Conservation (phyloP, 192 early-diverging fungal genomes). For the Obelidium mucronatum region DNA sequence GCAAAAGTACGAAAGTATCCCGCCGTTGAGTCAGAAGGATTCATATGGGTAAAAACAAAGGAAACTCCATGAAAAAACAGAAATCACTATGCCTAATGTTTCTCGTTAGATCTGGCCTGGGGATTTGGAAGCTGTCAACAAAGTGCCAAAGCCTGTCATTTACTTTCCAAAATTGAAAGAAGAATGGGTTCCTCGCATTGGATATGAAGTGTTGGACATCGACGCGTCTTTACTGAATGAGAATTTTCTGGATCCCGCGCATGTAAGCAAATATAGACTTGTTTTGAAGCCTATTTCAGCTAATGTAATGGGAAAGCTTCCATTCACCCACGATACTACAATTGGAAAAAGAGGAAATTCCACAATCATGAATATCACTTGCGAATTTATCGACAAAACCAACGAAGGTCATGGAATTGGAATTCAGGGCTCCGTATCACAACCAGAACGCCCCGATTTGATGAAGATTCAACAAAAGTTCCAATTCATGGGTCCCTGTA, state of each 20-base stretch:
- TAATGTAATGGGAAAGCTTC: constrained; percentile 27
- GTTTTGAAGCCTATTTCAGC: not conserved
- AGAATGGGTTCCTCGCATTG: constrained; percentile 23
- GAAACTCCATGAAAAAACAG: no score
- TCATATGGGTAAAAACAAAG: constrained; percentile 47
- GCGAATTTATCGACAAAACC: constrained; percentile 26
- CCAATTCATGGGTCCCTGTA: not conserved
- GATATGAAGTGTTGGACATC: constrained; percentile 49
- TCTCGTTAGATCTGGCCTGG: constrained; percentile 48
- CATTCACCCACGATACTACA: constrained; percentile 50
- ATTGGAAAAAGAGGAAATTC: constrained; percentile 43
- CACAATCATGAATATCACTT: constrained; percentile 38
- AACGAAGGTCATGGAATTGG: constrained; percentile 1
- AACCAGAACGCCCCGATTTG: constrained; percentile 21
- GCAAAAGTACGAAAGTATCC: constrained; percentile 47
- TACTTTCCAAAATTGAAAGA: constrained; percentile 25
- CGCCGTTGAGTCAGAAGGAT: constrained; percentile 34
- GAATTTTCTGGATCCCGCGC: constrained; percentile 52
- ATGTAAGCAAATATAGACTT: not conserved
- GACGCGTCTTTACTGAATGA: constrained; percentile 47
- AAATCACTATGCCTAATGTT: no score
- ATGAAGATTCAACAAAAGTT: constrained; percentile 3
- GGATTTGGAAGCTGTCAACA: constrained; percentile 21
- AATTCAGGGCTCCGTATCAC: constrained; percentile 26
- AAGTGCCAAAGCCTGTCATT: constrained; percentile 26